Conservation (phyloP, 495 filamentous ascomycete species). For the Cudoniella acicularis region DNA sequence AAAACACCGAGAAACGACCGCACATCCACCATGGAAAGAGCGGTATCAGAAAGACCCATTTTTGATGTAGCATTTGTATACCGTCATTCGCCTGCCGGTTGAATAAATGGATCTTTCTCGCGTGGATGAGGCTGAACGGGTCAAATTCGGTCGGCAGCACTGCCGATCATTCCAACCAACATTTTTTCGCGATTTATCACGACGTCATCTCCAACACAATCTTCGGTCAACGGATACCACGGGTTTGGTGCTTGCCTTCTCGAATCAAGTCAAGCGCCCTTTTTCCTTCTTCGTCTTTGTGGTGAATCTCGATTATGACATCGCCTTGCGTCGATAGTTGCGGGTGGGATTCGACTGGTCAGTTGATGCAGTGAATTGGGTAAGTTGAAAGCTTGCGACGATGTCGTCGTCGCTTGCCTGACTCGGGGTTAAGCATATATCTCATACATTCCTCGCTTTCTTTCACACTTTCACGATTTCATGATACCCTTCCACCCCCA, state of each 20-base stretch:
- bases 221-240: neutral
- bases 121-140: neutral
- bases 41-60: neutral
- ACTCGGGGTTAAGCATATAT: neutral
- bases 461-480: neutral
- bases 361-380: neutral
- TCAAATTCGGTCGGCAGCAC: neutral
- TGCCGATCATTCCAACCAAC: neutral
- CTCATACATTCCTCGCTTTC: neutral
- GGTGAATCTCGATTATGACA: no score
- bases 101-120: neutral
- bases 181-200: neutral
- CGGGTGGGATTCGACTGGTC: neutral
- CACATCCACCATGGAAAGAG: neutral
- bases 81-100: slow-evolving; percentile 5
- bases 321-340: no score
- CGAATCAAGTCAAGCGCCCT: no score
- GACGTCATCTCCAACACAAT: slow-evolving; percentile 7
- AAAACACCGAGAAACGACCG: slow-evolving; percentile 10
- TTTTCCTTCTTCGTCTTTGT: no score
- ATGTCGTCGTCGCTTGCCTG: neutral
- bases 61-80: neutral
- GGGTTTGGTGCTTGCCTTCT: neutral
- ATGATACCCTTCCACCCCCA: neutral
- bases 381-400: neutral